These are phyloP conservation scores for Astrocystis sublimbata DNA, from an alignment of 495 filamentous ascomycete genomes.

Conservation along the genomic window DNA sequence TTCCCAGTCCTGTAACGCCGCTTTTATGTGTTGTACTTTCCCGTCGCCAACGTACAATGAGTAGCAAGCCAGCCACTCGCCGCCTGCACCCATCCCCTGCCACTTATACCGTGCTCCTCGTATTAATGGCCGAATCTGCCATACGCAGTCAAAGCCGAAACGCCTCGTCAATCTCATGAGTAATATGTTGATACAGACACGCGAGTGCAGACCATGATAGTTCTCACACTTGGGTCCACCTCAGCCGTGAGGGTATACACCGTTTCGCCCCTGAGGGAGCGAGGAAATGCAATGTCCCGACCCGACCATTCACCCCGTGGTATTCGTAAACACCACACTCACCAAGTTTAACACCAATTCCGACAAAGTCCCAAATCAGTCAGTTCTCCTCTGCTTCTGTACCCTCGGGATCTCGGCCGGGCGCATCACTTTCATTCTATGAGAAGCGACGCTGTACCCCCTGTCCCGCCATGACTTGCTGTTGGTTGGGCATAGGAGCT, in stretches of 20 bases:
- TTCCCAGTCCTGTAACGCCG: constrained; percentile 28
- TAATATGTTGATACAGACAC: constrained; percentile 38
- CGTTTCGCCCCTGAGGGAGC: background rate
- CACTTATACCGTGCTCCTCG: constrained; percentile 19
- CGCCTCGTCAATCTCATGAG: constrained; percentile 36
- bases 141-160: constrained; percentile 35
- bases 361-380: background rate
- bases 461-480: constrained; percentile 58
- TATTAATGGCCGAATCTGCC: constrained; percentile 24
- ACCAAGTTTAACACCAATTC: constrained; percentile 3
- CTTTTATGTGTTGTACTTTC: constrained; percentile 41
- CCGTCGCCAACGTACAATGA: constrained; percentile 31
- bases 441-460: constrained; percentile 54
- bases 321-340: background rate
- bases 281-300: constrained; percentile 3
- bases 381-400: background rate
- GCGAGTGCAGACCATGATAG: constrained; percentile 22
- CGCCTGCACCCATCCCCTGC: constrained; percentile 14
- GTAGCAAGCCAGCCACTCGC: constrained; percentile 9
- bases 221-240: background rate
- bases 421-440: constrained; percentile 32
- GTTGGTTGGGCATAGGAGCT: constrained; percentile 51
- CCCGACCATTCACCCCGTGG: background rate
- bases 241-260: background rate
- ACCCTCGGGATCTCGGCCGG: background rate